Evolutionary conservation across 441 rosid species (phyloP), one percentile per base, ranked within the genome.

Genomic region (Euphorbia schlechtendalii): DNA sequence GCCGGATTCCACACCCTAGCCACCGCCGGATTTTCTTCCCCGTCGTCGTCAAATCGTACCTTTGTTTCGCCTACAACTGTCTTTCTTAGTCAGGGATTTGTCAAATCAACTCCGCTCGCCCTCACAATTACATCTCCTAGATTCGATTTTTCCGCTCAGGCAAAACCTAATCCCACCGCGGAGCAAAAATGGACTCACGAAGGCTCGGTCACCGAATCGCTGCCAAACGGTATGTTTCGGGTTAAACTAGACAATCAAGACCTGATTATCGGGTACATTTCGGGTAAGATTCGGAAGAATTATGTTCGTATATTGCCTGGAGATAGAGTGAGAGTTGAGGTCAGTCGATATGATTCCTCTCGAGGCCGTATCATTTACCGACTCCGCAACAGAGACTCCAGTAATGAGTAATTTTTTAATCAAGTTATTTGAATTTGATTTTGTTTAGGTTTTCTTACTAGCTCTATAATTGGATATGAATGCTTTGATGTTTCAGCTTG

Each of bases 151-250:
- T 24, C 56, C 2, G 17, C 45, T 6, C 43, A 30, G 5, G 70
- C 73, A 11, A 74, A 70, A 49, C 32, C 61, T 1, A 74, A 58
- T 11, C 66, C 71, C 8, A 81, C 98, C 59, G 87, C 89, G 34
- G 77, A 74, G 15, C 70, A 73, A 72, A 79, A 77, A 43, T 84
- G 82, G 56, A 82, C 79, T 9, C 72, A 80, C 7, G 84, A 92
- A 82, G 98, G 98, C 61, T 80, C 80, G 38, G 75, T 92, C 22
- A 88, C 89, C 0, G 96, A 92, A 68, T 92, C 96, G 45, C 84
- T 92, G 5, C 82, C 98, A 55, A 89, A 92, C 63, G 98, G 92
- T 7, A 92, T 92, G 98, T 92, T 92, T 70, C 74, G 91, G 55
- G 90, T 91, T 1, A 82, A 71, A 63, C 68, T 92, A 65, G 96